Evolutionary conservation across 306 rosid species (phyloP), one percentile per base, ranked within the genome.

Genomic region (Medicago arabica): DNA sequence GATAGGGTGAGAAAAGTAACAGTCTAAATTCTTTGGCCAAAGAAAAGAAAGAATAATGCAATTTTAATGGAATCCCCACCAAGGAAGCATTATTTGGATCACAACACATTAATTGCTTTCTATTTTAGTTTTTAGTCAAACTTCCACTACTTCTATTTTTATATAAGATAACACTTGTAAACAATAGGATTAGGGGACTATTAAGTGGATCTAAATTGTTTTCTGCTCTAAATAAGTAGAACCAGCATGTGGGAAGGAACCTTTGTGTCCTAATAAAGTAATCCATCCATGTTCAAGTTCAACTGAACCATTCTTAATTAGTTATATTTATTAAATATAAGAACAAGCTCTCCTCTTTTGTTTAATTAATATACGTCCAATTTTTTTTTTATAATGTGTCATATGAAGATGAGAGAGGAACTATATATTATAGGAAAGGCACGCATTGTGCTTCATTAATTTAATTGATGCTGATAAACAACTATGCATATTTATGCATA

Each of bases 241-340:
- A 83, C 44, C 74, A 51, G 76, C 80, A 83, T 74, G 80, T 78
- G 83, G 67, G 59, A 73, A 53, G 71, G 77, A 78, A 78, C 75
- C 77, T 78, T 59, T 73, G 80, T 67, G 72, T 78, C 79, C 53
- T 0, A 50, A 68, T 67, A 51, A 77, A 82, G 72, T 46, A 47
- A 71, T 31, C 67, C 74, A 65, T 40, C 17, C 4, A 10, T 3
- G 41, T 72, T 72, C 83, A 71, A 63, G 41, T 65, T 72, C 74
- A 72, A 72, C 74, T 69, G 17, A 81, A 61, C 53, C 58, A 2
- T 51, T 23, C 18, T 50, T 69, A 57, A 76, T 39, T 59, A 43
- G 62, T 62, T 71, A 60, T 78, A 64, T 9, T 54, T 17, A 41
- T 51, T 53, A 63, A 63, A 51, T 64, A 49, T 46, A 46, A 46